These are phyloP conservation scores for Pichia sp. DNA, from an alignment of 1,139 yeast species.

Conservation along the genomic window DNA sequence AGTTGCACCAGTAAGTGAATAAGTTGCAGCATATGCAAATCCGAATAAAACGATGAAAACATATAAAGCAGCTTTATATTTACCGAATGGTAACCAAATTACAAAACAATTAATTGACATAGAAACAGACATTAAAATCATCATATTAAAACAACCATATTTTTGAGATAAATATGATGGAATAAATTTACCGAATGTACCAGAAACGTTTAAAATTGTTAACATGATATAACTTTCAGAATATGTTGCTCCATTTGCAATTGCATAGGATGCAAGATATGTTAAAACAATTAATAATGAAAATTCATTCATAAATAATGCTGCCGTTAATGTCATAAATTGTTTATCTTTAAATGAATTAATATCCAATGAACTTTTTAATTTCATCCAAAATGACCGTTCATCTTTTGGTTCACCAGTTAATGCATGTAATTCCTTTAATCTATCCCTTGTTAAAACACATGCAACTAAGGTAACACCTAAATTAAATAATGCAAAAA, in stretches of 20 bases:
- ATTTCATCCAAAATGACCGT: constrained; percentile 34
- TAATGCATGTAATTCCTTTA: constrained; percentile 26
- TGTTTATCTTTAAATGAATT: constrained; percentile 37
- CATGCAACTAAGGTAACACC: constrained; percentile 35
- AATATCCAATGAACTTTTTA: constrained; percentile 38
- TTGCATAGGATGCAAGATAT: constrained; percentile 48
- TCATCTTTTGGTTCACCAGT: constrained; percentile 12
- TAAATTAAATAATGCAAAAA: constrained; percentile 47
- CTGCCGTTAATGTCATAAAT: constrained; percentile 27
- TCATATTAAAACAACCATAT: constrained; percentile 53
- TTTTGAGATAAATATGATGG: constrained; percentile 51
- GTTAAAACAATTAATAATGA: constrained; percentile 29
- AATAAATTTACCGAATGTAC: constrained; percentile 50
- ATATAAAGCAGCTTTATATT: constrained; percentile 34
- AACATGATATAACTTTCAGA: constrained; percentile 44
- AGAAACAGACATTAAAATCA: constrained; percentile 37
- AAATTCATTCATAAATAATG: constrained; percentile 26
- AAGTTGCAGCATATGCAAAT: constrained; percentile 30
- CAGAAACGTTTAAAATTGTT: constrained; percentile 53
- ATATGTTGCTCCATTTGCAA: constrained; percentile 45
- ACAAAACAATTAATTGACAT: constrained; percentile 35
- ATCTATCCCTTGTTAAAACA: constrained; percentile 43
- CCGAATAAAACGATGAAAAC: constrained; percentile 38
- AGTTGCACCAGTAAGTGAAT: constrained; percentile 33
- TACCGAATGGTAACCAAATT: constrained; percentile 52